Conservation (phyloP, 2,329 filamentous ascomycete genomes). For the Aspergillus sojae region DNA sequence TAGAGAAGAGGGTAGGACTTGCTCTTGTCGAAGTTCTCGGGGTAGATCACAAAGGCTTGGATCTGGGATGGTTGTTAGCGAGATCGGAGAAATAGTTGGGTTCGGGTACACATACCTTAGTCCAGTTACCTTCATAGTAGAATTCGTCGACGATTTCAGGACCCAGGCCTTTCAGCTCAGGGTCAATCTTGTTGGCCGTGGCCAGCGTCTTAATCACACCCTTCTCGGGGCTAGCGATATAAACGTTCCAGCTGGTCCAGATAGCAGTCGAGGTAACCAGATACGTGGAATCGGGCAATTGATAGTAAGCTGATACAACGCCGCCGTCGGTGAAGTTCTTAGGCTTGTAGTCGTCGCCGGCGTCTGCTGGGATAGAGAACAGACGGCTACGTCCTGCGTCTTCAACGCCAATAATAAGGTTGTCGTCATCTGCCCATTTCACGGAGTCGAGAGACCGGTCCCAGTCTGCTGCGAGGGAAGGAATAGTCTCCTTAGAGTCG, state of each 20-base stretch:
- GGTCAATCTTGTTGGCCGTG: slow-evolving; percentile 43
- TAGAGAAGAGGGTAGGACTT: slow-evolving; percentile 80
- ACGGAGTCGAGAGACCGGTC: slow-evolving; percentile 56
- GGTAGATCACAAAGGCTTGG: slow-evolving; percentile 45
- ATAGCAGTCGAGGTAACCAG: slow-evolving; percentile 38
- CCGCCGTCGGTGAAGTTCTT: slow-evolving; percentile 41
- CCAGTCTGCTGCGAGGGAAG: slow-evolving; percentile 47
- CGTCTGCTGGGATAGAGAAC: slow-evolving; percentile 39
- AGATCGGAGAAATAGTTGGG: not conserved
- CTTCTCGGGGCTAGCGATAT: slow-evolving; percentile 34
- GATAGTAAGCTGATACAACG: slow-evolving; percentile 31
- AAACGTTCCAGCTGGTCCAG: slow-evolving; percentile 41
- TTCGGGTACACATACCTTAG: slow-evolving; percentile 29
- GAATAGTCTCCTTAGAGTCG: slow-evolving; percentile 39
- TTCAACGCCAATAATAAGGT: slow-evolving; percentile 75
- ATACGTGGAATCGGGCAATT: slow-evolving; percentile 33
- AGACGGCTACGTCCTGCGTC: slow-evolving; percentile 60
- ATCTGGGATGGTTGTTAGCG: slow-evolving; percentile 29
- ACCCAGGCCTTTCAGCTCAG: slow-evolving; percentile 39
- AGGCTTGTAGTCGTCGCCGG: slow-evolving; percentile 35
- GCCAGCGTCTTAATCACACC: slow-evolving; percentile 32
- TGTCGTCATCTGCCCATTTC: slow-evolving; percentile 57
- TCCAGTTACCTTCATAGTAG: slow-evolving; percentile 40
- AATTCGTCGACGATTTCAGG: slow-evolving; percentile 41
- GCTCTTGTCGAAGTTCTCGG: slow-evolving; percentile 62